A percentile compares a stretch with the other conserved stretches of the same genome.
phyloP scores from a whole-genome alignment of 2,329 filamentous ascomycete genomes.

The Pseudogymnoascus pannorum region DNA sequence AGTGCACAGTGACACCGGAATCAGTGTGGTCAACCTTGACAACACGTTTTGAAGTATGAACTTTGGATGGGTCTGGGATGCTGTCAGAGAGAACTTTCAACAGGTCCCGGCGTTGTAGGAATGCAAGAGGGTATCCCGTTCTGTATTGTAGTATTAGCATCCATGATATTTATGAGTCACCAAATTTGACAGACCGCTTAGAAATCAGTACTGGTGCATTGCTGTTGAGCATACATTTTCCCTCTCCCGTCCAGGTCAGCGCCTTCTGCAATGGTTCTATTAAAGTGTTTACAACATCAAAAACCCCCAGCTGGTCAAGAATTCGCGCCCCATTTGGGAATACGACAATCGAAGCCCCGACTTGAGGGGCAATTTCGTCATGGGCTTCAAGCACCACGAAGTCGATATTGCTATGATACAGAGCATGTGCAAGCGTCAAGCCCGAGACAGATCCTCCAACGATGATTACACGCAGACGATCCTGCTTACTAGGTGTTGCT shows the following conservation, averaged over 20 bases:
- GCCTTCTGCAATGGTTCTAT: slow-evolving; percentile 7
- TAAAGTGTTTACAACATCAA: slow-evolving; percentile 18
- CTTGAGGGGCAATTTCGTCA: slow-evolving; percentile 34
- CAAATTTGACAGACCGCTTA: slow-evolving; percentile 9
- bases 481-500: not conserved
- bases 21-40: slow-evolving; percentile 10
- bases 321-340: slow-evolving; percentile 37
- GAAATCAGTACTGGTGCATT: slow-evolving; percentile 15
- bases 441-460: slow-evolving; percentile 43
- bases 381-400: slow-evolving; percentile 42
- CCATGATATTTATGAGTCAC: not conserved
- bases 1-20: slow-evolving; percentile 15
- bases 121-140: slow-evolving; percentile 18
- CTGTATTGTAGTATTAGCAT: slow-evolving; percentile 11
- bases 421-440: slow-evolving; percentile 38
- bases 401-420: slow-evolving; percentile 39
- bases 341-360: slow-evolving; percentile 42
- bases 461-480: slow-evolving; percentile 36
- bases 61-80: slow-evolving; percentile 18
- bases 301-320: slow-evolving; percentile 43
- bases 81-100: slow-evolving; percentile 14
- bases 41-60: slow-evolving; percentile 15
- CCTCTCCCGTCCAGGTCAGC: slow-evolving; percentile 11
- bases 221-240: slow-evolving; percentile 19
- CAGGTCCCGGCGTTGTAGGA: slow-evolving; percentile 9